Conservation (phyloP, 1,284 basidiomycete genomes). For the Phylloporus sp. region DNA sequence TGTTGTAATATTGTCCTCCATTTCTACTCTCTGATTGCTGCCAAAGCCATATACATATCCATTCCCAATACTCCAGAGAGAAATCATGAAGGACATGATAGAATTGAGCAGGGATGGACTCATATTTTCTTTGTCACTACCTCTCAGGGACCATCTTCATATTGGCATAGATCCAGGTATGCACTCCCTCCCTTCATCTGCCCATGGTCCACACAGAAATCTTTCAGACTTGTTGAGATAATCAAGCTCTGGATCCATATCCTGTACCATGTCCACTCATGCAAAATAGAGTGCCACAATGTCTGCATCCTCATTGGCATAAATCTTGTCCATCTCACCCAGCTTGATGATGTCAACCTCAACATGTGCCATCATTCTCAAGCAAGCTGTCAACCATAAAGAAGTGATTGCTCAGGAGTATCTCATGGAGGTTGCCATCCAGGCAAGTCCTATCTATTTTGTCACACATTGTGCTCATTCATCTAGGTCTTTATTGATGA, state of each 20-base stretch:
- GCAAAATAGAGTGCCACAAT: slow-evolving; percentile 92
- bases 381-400: slow-evolving; percentile 96
- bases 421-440: slow-evolving; percentile 97
- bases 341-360: slow-evolving; percentile 93
- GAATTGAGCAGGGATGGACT: slow-evolving; percentile 96
- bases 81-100: slow-evolving; percentile 99
- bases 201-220: slow-evolving; percentile 78
- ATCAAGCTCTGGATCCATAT: slow-evolving; percentile 98
- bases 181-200: slow-evolving; percentile 31
- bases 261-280: slow-evolving; percentile 94
- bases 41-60: slow-evolving; percentile 97
- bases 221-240: slow-evolving; percentile 97
- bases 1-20: slow-evolving; percentile 92
- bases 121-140: slow-evolving; percentile 92
- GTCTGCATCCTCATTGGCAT: slow-evolving; percentile 94
- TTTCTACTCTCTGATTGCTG: slow-evolving; percentile 97
- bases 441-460: slow-evolving; percentile 50
- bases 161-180: slow-evolving; percentile 84
- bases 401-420: slow-evolving; percentile 98
- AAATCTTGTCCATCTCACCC: slow-evolving; percentile 91
- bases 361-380: slow-evolving; percentile 91
- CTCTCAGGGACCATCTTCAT: slow-evolving; percentile 90
- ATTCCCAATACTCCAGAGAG: slow-evolving; percentile 94
- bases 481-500: slow-evolving; percentile 90
- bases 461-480: background rate